Base-by-base conservation (phyloP, 257 asterid genomes). In the Fraxinus americana region DNA sequence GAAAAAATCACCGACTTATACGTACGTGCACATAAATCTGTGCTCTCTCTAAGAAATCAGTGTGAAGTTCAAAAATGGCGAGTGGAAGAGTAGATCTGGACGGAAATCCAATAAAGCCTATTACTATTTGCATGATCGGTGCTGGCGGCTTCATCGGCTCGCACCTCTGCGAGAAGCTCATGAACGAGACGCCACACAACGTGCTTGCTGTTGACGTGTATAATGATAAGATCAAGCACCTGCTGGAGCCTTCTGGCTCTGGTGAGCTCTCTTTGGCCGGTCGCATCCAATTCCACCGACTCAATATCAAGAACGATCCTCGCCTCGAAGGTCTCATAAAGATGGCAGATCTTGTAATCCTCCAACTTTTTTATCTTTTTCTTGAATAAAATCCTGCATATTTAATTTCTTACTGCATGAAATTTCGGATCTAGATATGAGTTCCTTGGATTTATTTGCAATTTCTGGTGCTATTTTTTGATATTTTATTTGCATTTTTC, bases 111-210 rank as follows among this genome's bases (percentile, higher is more conserved):
- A 81, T 89, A 0, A 84, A 80, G 75, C 83, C 87, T 63, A 81
- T 88, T 39, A 88, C 86, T 0, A 88, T 89, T 71, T 89, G 94
- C 81, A 86, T 89, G 92, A 89, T 88, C 76, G 94, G 90, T 30
- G 94, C 92, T 61, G 94, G 94, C 9, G 94, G 94, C 0, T 90
- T 90, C 83, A 90, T 90, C 67, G 94, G 92, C 3, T 90, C 92
- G 16, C 92, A 90, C 50, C 82, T 90, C 21, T 90, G 92, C 50
- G 92, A 88, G 83, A 90, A 88, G 70, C 70, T 90, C 27, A 78
- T 90, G 87, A 14, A 73, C 36, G 91, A 88, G 73, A 90, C 94
- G 50, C 84, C 77, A 66, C 94, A 90, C 80, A 88, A 79, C 75
- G 85, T 90, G 36, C 77, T 86, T 10, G 94, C 91, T 19, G 92